Evolutionary conservation across 805 yeast species (phyloP).

Genomic region (Monosporozyma solicola): DNA sequence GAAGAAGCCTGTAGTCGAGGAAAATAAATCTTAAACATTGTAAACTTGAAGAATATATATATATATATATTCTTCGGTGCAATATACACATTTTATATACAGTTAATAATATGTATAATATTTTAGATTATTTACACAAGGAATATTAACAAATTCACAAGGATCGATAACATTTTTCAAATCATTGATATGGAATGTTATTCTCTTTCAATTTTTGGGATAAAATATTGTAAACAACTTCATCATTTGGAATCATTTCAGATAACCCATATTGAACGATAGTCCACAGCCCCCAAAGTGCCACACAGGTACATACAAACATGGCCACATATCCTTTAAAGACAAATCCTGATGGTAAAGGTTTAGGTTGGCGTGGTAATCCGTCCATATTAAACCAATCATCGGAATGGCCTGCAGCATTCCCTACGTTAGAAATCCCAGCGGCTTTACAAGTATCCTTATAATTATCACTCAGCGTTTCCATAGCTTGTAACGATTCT

Average conservation of each 20-base stretch:
- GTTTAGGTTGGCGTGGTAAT: conserved; percentile 49
- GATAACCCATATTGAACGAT: conserved; percentile 59
- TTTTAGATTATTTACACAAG: neutral
- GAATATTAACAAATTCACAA: neutral
- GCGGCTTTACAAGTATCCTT: conserved; percentile 40
- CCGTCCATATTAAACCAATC: conserved; percentile 52
- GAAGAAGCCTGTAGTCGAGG: neutral
- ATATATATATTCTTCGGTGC: neutral
- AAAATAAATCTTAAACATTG: neutral
- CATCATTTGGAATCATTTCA: conserved; percentile 46
- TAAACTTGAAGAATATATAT: neutral
- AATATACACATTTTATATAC: neutral
- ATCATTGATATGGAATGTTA: conserved; percentile 8
- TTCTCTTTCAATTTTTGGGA: conserved; percentile 27
- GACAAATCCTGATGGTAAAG: conserved; percentile 67
- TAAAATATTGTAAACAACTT: conserved; percentile 33
- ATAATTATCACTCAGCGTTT: conserved; percentile 40
- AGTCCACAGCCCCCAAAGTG: conserved; percentile 50
- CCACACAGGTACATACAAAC: conserved; percentile 42
- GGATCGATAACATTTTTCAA: too few species aligned
- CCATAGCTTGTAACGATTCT: conserved; percentile 36
- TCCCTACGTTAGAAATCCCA: conserved; percentile 44
- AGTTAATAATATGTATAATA: neutral
- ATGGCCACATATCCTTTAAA: conserved; percentile 60
- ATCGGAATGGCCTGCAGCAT: conserved; percentile 60